Percentiles rank a stretch among this genome's conserved stretches.
Conservation (phyloP, 345 rosid species). For the Trapa bicornis region DNA sequence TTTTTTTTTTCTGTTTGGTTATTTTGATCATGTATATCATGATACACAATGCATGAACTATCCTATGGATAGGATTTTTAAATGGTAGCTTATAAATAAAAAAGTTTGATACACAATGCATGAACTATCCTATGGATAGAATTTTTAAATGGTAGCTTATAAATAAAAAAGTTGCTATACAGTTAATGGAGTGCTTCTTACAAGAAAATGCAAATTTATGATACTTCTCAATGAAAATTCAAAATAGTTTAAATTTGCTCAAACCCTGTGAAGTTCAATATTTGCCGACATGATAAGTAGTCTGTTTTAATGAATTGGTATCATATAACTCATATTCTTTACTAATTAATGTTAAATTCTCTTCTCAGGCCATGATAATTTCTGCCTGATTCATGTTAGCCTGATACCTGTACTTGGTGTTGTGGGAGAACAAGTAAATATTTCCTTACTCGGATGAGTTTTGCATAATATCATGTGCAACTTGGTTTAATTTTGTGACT, state of each 20-base stretch:
- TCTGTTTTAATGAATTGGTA: neutral
- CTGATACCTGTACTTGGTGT: conserved; percentile 86
- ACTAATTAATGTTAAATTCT: conserved; percentile 9
- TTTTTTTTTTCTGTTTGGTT: neutral
- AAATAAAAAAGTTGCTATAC: neutral
- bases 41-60: neutral
- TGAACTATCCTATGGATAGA: neutral
- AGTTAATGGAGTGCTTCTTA: neutral
- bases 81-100: neutral
- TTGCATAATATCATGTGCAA: neutral
- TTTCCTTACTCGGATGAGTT: conserved; percentile 5
- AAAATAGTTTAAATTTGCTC: neutral
- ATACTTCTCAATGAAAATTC: neutral
- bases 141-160: neutral
- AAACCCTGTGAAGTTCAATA: neutral
- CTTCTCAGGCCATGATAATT: conserved; percentile 66
- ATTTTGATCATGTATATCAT: neutral
- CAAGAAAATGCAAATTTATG: neutral
- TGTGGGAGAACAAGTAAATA: conserved; percentile 90
- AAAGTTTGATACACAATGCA: neutral
- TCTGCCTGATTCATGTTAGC: conserved; percentile 96
- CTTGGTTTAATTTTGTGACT: neutral
- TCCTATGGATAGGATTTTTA: neutral
- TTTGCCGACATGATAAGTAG: too few species aligned
- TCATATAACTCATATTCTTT: neutral